Conservation (phyloP, 139 green algal species). For the Coelastrella sp. region DNA sequence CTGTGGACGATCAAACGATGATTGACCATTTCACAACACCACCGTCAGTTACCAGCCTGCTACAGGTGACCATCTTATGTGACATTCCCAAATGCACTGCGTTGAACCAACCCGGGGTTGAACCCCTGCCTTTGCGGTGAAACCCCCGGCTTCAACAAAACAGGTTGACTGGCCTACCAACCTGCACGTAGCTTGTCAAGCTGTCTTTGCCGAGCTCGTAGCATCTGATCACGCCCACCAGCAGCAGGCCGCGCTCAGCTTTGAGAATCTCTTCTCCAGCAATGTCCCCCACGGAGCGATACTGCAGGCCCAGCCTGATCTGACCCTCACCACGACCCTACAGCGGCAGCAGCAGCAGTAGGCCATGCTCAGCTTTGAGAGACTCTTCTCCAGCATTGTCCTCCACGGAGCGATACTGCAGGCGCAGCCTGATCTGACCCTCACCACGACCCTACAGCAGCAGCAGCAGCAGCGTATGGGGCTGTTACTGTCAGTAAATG, state of each 20-base stretch:
- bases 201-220: constrained; percentile 7
- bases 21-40: too few relatives aligned
- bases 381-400: constrained; percentile 31
- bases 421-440: constrained; percentile 47
- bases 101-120: too few relatives aligned
- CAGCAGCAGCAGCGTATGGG: too few relatives aligned
- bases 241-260: constrained; percentile 15
- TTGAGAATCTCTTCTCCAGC: constrained; percentile 29
- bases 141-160: background rate
- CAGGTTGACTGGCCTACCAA: background rate
- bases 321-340: constrained; percentile 55
- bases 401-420: constrained; percentile 53
- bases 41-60: too few relatives aligned
- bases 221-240: constrained; percentile 29
- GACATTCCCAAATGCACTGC: too few relatives aligned
- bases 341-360: constrained; percentile 25
- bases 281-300: constrained; percentile 47
- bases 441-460: constrained; percentile 49
- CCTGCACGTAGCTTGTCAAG: constrained; percentile 3
- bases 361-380: background rate
- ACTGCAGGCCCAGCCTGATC: constrained; percentile 49
- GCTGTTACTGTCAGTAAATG: too few relatives aligned
- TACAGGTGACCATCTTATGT: too few relatives aligned
- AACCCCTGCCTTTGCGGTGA: background rate
- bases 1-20: too few relatives aligned